A percentile compares a stretch with the other conserved stretches of the same genome.
phyloP scores from a whole-genome alignment of 2,329 filamentous ascomycete genomes.

The Alternaria rosae region DNA sequence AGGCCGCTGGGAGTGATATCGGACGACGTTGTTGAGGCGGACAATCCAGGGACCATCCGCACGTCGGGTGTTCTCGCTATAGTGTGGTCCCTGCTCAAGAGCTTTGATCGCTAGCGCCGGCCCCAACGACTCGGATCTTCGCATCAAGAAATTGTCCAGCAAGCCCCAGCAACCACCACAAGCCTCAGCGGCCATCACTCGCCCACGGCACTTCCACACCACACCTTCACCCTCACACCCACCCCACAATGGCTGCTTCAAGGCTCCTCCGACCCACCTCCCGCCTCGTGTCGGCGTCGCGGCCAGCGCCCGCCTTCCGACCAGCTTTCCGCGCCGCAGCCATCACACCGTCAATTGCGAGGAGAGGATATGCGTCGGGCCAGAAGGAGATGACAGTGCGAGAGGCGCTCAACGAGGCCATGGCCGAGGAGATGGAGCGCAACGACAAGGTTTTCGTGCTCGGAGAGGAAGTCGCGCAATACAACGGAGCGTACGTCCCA shows the following conservation, averaged over 20 bases:
- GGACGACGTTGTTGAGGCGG: constrained; percentile 1
- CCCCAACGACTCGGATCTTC: constrained; percentile 21
- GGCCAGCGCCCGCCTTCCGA: constrained; percentile 60
- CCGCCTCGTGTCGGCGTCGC: constrained; percentile 66
- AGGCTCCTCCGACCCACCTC: constrained; percentile 70
- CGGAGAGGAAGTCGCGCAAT: constrained; percentile 98
- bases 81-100: constrained; percentile 10
- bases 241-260: constrained; percentile 61
- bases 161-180: constrained; percentile 33
- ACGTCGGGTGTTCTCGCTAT: constrained; percentile 19
- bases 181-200: constrained; percentile 35
- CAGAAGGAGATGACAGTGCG: constrained; percentile 96
- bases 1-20: no score
- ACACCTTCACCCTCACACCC: constrained; percentile 23
- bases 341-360: constrained; percentile 57
- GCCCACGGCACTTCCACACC: constrained; percentile 30
- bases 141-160: constrained; percentile 35
- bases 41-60: background rate
- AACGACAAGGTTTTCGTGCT: constrained; percentile 96
- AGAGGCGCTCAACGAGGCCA: constrained; percentile 96
- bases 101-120: constrained; percentile 18
- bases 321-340: constrained; percentile 60
- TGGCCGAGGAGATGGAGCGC: constrained; percentile 93
- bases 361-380: constrained; percentile 64
- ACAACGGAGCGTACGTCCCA: constrained; percentile 83